Evolutionary conservation across 306 rosid species (phyloP).

Genomic region (Rosa rugosa): DNA sequence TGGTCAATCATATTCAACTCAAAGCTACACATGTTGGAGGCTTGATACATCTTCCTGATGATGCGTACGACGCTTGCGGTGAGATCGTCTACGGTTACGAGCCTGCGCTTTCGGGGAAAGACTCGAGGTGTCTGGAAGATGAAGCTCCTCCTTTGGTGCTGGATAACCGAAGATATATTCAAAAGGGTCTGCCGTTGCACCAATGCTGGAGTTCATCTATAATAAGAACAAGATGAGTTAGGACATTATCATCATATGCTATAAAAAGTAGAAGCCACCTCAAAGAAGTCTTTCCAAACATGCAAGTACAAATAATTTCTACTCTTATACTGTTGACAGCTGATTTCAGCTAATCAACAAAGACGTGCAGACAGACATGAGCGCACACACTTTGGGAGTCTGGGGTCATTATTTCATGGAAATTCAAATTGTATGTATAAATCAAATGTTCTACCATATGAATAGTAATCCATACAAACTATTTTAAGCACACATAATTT

Average conservation of each 20-base stretch:
- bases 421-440: neutral
- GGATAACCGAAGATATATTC: slow-evolving; percentile 61
- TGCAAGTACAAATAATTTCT: neutral
- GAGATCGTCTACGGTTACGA: slow-evolving; percentile 57
- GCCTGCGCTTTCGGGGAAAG: slow-evolving; percentile 36
- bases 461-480: neutral
- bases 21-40: slow-evolving; percentile 22
- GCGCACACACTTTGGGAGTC: neutral
- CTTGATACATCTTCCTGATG: slow-evolving; percentile 35
- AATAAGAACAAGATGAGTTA: slow-evolving; percentile 6
- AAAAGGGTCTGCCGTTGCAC: slow-evolving; percentile 53
- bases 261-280: neutral
- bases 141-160: slow-evolving; percentile 48
- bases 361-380: neutral
- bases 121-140: slow-evolving; percentile 32
- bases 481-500: neutral
- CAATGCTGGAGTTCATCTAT: slow-evolving; percentile 45
- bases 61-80: slow-evolving; percentile 60
- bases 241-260: neutral
- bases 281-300: neutral
- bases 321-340: neutral
- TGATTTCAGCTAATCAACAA: neutral
- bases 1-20: slow-evolving; percentile 26
- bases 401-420: neutral
- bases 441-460: neutral